Base-by-base conservation (phyloP, 352 stramenopile species). In the Phytophthora hibernalis region DNA sequence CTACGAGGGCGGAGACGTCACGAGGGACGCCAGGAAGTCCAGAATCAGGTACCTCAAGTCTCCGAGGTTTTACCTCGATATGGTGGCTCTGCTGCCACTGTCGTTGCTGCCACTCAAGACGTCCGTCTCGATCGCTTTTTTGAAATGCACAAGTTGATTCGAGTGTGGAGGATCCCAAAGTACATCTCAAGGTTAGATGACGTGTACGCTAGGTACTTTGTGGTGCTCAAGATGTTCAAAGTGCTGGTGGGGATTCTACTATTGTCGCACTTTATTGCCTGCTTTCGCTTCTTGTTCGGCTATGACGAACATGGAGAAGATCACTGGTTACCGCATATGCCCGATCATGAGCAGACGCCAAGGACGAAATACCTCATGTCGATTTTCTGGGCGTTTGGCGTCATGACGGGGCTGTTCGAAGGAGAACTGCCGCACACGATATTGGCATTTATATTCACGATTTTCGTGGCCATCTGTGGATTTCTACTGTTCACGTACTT, bases 401-500 rank as follows among this genome's bases (percentile, higher is more conserved):
- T 91, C 3, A 74, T 91, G 30, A 87, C 80, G 11, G 83, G 83
- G 1, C 55, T 91, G 8, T 90, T 85, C 50, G 84, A 92, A 62
- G 84, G 84, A 5, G 78, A 90, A 55, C 54, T 90, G 0, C 84
- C 84, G 15, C 72, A 77, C 15, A 72, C 72, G 0, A 72, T 79
- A 3, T 15, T 65, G 4, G 76, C 84, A 51, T 90, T 89, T 57
- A 51, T 80, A 20, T 92, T 91, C 60, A 88, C 82, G 43, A 79
- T 87, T 20, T 65, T 83, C n/a, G 84, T 92, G 24, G 79, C 70
- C 4, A 52, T 88, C 18, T 86, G 80, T n/a, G 84, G 82, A 5
- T 90, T 92, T 58, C 68, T 83, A 9, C 54, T 91, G 15, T 92
- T 92, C 62, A 90, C 80, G 13, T 88, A 89, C 38, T 45, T 92